These are phyloP conservation scores for Williopsis jadinii DNA, from an alignment of 1,139 yeast genomes.

Conservation along the genomic window DNA sequence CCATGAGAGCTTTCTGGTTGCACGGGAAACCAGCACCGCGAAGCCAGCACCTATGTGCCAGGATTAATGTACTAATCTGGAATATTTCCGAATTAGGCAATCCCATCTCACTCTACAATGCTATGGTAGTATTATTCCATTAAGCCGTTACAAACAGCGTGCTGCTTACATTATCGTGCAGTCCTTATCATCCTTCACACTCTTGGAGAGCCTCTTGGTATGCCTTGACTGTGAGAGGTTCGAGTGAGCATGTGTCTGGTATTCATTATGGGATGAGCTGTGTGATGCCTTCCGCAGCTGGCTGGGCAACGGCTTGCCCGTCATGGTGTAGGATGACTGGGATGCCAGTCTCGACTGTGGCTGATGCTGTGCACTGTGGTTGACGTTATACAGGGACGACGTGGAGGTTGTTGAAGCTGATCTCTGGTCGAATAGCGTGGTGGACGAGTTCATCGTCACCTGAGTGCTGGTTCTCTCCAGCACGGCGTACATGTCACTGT, in stretches of 20 bases:
- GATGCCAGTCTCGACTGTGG: too few species aligned
- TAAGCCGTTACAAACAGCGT: background rate
- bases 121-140: background rate
- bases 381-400: background rate
- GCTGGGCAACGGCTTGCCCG: too few species aligned
- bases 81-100: too few species aligned
- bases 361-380: too few species aligned
- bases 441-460: background rate
- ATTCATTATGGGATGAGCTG: too few species aligned
- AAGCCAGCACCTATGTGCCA: too few species aligned
- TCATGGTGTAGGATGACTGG: too few species aligned
- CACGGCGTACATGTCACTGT: conserved; percentile 8
- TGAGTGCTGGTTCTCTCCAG: background rate
- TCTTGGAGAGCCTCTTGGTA: conserved; percentile 6
- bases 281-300: too few species aligned
- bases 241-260: too few species aligned
- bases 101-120: background rate
- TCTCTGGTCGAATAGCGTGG: conserved; percentile 5
- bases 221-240: conserved; percentile 2
- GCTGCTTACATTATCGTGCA: conserved; percentile 12
- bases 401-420: conserved; percentile 6
- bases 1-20: too few species aligned
- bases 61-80: too few species aligned
- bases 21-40: too few species aligned
- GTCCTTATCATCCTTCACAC: conserved; percentile 8